Conservation (phyloP, 257 asterid species). For the Nicotiana obtusifolia region DNA sequence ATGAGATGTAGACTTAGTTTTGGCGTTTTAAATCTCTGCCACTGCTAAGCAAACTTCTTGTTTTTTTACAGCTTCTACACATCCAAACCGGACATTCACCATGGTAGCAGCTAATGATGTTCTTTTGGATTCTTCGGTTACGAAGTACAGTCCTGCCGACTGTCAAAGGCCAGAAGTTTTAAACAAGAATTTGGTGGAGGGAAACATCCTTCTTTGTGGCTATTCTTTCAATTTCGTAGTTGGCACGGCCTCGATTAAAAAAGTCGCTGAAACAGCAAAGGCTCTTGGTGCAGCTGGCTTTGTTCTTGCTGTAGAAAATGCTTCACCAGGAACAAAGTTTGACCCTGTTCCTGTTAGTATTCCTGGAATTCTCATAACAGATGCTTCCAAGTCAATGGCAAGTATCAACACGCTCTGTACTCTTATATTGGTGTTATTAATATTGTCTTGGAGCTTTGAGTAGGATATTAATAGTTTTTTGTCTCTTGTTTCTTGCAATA, state of each 20-base stretch:
- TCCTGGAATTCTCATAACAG: constrained; percentile 89
- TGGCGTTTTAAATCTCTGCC: constrained; percentile 7
- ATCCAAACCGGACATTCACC: constrained; percentile 65
- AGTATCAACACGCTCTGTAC: constrained; percentile 15
- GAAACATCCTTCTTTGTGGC: constrained; percentile 95
- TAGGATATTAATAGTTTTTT: background rate
- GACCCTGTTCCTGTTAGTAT: constrained; percentile 84
- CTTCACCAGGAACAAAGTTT: constrained; percentile 86
- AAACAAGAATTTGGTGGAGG: constrained; percentile 78
- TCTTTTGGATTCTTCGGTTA: constrained; percentile 64
- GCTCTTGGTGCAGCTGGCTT: constrained; percentile 91
- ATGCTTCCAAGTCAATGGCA: constrained; percentile 70
- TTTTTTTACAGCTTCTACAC: constrained; percentile 79
- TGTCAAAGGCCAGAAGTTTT: constrained; percentile 93
- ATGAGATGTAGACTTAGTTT: background rate
- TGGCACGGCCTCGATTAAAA: constrained; percentile 86
- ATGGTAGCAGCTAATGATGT: constrained; percentile 96
- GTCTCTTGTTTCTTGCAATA: constrained; percentile 1
- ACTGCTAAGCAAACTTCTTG: constrained; percentile 10
- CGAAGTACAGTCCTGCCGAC: constrained; percentile 64
- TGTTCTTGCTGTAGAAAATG: constrained; percentile 93
- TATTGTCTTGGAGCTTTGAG: background rate
- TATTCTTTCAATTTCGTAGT: constrained; percentile 85
- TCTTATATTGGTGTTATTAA: constrained; percentile 1
- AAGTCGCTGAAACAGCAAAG: constrained; percentile 74